Evolutionary conservation across 352 stramenopile genomes (phyloP).

Genomic region (Pythium volutum): DNA sequence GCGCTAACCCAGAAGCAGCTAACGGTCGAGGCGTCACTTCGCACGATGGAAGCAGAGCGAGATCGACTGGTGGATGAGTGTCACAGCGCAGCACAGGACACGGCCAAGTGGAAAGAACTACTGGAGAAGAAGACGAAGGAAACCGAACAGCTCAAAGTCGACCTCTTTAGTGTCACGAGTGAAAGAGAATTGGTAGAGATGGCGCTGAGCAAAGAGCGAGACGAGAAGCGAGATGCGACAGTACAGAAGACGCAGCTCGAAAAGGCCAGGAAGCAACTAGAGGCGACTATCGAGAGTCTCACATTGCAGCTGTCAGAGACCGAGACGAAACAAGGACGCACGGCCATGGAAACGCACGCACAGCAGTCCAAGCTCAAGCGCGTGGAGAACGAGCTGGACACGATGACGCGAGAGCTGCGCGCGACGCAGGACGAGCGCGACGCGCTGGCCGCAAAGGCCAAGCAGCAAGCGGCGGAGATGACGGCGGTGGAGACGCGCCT

Average conservation of each 20-base stretch:
- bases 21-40: constrained; percentile 7
- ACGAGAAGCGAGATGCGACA: constrained; percentile 29
- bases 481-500: constrained; percentile 27
- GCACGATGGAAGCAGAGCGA: constrained; percentile 16
- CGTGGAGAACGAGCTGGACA: constrained; percentile 32
- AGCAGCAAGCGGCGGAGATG: constrained; percentile 26
- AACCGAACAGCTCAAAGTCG: constrained; percentile 21
- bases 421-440: constrained; percentile 29
- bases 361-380: constrained; percentile 32
- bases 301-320: constrained; percentile 22
- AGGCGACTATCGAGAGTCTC: constrained; percentile 27
- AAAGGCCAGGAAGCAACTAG: constrained; percentile 27
- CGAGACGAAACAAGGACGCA: constrained; percentile 21
- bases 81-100: constrained; percentile 18
- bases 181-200: constrained; percentile 34
- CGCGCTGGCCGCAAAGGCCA: constrained; percentile 19
- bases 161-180: constrained; percentile 22
- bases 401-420: constrained; percentile 24
- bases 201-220: constrained; percentile 23
- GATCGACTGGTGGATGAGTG: constrained; percentile 24
- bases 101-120: constrained; percentile 32
- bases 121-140: constrained; percentile 38
- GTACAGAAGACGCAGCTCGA: constrained; percentile 21
- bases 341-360: constrained; percentile 27
- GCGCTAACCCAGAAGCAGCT: constrained; percentile 30